Evolutionary conservation across 768 basidiomycete genomes (phyloP).

Genomic region (Suillus tomentosus): DNA sequence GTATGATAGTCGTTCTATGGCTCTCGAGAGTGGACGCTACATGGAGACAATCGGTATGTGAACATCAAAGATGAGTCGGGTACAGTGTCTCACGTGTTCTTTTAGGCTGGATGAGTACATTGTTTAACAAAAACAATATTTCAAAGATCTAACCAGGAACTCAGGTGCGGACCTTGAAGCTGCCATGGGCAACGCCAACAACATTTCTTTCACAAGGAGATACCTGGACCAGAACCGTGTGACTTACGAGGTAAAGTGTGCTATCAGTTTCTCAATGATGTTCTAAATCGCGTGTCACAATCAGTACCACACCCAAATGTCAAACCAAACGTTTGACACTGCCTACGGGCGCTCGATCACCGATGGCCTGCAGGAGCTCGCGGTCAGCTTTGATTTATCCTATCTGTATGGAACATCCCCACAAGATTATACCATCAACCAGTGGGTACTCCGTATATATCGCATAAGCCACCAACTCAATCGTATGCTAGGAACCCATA

Average conservation of each 20-base stretch:
- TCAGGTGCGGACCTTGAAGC: constrained; percentile 52
- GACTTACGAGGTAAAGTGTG: constrained; percentile 61
- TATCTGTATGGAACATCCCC: constrained; percentile 73
- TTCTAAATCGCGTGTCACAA: constrained; percentile 7
- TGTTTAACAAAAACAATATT: background rate
- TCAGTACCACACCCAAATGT: constrained; percentile 65
- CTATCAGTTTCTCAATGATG: background rate
- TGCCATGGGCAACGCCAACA: constrained; percentile 38
- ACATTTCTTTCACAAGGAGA: constrained; percentile 65
- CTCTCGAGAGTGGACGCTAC: constrained; percentile 83
- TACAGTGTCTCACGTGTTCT: background rate
- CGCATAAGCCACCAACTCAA: background rate
- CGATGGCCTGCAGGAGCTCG: constrained; percentile 51
- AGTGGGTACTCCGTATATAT: constrained; percentile 39
- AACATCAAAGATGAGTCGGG: background rate
- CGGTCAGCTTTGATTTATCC: constrained; percentile 60
- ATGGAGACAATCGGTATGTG: constrained; percentile 86
- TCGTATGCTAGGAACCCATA: constrained; percentile 50
- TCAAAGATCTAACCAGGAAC: background rate
- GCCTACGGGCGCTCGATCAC: constrained; percentile 53
- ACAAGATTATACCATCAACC: constrained; percentile 67
- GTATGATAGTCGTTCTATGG: constrained; percentile 74
- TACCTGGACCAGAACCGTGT: constrained; percentile 83
- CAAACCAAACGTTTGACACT: constrained; percentile 65
- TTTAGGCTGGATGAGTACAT: constrained; percentile 64